These are phyloP conservation scores for Spergularia azorica DNA, from an alignment of 179 eudicot species.

Conservation along the genomic window DNA sequence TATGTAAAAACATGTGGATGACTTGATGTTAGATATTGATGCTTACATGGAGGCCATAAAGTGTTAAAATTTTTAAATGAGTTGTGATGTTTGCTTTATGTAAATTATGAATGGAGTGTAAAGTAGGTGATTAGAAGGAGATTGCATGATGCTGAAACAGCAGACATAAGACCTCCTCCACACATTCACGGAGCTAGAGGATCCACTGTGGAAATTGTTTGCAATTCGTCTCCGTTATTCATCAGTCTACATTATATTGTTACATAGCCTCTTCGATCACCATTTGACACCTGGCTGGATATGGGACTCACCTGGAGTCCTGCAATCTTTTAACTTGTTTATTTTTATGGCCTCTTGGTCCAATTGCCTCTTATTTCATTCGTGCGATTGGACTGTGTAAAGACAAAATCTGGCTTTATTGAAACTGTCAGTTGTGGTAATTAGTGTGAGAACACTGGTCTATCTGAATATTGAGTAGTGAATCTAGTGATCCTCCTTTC, in stretches of 20 bases:
- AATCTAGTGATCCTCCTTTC: background rate
- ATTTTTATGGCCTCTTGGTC: no score
- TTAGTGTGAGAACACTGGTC: background rate
- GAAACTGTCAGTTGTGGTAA: background rate
- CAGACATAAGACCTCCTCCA: background rate
- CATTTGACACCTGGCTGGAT: background rate
- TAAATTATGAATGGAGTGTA: background rate
- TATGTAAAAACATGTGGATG: background rate
- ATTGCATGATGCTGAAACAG: background rate
- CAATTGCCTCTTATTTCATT: no score
- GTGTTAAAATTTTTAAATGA: no score
- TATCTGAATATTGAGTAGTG: background rate
- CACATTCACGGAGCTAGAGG: background rate
- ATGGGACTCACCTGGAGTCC: background rate
- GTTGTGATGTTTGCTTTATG: no score
- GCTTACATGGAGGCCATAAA: background rate
- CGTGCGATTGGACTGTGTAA: no score
- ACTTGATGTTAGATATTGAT: background rate
- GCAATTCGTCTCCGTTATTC: background rate
- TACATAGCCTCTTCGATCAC: background rate
- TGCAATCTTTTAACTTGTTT: background rate
- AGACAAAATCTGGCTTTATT: background rate
- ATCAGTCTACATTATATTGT: background rate
- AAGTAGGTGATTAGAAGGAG: background rate
- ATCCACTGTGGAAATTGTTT: background rate